These are phyloP conservation scores for Auricularia sp. DNA, from an alignment of 768 basidiomycete species.

Conservation along the genomic window DNA sequence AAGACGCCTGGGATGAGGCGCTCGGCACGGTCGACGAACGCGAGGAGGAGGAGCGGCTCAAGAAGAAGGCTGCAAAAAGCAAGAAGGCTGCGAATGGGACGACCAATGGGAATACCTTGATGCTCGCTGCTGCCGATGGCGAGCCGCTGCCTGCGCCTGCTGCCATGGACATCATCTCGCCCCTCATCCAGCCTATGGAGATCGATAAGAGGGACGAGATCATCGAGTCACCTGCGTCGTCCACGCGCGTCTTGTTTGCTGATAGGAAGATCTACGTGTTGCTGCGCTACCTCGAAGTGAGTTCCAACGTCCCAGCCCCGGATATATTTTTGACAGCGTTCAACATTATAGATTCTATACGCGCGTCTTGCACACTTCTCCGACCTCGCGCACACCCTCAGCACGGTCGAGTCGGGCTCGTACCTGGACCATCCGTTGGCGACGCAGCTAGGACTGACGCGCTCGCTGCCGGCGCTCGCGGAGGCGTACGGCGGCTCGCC, in stretches of 20 bases:
- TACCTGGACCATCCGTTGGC: conserved; percentile 73
- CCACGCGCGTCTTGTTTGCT: conserved; percentile 50
- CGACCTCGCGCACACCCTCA: conserved; percentile 57
- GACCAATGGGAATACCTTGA: background rate
- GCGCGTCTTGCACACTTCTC: conserved; percentile 80
- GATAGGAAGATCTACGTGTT: conserved; percentile 92
- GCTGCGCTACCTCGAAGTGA: conserved; percentile 77
- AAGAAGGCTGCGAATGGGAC: background rate
- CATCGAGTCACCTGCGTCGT: conserved; percentile 2
- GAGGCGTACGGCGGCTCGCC: conserved; percentile 14
- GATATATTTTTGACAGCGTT: background rate
- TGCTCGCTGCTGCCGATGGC: conserved; percentile 15
- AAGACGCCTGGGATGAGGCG: conserved; percentile 37
- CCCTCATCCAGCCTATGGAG: conserved; percentile 15
- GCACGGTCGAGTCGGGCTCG: conserved; percentile 49
- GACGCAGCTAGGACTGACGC: conserved; percentile 58
- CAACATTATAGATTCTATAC: conserved; percentile 62
- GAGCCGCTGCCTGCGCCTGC: conserved; percentile 11
- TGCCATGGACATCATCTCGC: conserved; percentile 14
- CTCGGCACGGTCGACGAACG: conserved; percentile 23
- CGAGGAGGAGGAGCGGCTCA: background rate
- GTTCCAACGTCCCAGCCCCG: conserved; percentile 18
- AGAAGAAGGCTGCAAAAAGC: background rate
- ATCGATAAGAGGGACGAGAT: conserved; percentile 5
- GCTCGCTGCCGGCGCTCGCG: conserved; percentile 6